Base-by-base conservation (phyloP, 768 basidiomycete species). In the Candolleomyces aberdarensis region DNA sequence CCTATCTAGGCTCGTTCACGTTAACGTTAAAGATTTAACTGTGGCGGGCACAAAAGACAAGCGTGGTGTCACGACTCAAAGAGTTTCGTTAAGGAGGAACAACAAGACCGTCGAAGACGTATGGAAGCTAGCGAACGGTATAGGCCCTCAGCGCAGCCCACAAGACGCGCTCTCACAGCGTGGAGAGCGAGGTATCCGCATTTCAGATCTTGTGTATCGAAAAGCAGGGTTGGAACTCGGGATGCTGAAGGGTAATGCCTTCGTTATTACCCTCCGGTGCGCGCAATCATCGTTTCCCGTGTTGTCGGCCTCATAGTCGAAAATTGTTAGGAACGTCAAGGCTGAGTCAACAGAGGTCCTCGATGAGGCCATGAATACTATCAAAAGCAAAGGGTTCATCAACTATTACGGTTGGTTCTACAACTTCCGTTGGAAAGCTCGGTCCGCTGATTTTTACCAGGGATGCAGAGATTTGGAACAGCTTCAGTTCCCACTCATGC, bases 391-490 rank as follows among this genome's bases (percentile, higher is more conserved):
- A 60, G 97, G 97, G 0, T 99, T 98, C 74, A 93, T 99, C 72
- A 99, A 99, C 71, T 99, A 98, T 70, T 99, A 97, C 70, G 96
- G 94, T 92, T 74, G 59, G 48, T 20, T 56, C 17, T 8, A 29
- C 57, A 14, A 26, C 13, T 5, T 17, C 26, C 5, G 40, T 55
- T 47, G 20, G 11, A 56, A 57, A 48, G 4, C 9, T 48, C 22
- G 39, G 20, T 48, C 19, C 62, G 36, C 59, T 62, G n/a, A 62
- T 29, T 41, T 32, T 17, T 60, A 53, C 48, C 44, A 92, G 95
- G 96, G 49, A 98, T 99, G 96, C 97, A 99, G 69, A 89, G 97
- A 11, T 99, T 99, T 75, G 97, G 97, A 52, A 98, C 96, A 2
- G 94, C 97, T 15, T 88, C 94, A 36, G 88, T 98, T 43, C 95